Conservation (phyloP, 2,329 filamentous ascomycete genomes). For the Tolypocladium tundrense region DNA sequence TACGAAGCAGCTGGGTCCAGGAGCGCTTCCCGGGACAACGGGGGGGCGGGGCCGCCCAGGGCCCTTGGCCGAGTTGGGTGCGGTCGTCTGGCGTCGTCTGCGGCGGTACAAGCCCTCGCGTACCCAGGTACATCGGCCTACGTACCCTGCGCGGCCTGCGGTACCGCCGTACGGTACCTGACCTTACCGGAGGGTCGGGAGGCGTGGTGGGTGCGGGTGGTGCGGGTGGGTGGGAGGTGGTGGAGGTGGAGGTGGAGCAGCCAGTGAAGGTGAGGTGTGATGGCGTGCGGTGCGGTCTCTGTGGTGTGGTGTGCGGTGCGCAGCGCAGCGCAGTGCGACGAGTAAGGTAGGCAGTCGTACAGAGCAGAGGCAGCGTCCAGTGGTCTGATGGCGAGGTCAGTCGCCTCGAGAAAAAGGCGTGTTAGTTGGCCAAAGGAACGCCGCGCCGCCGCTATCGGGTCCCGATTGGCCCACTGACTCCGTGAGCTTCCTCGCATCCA, state of each 20-base stretch:
- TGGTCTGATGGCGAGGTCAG: background rate
- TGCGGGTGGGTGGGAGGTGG: background rate
- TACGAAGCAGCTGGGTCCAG: background rate
- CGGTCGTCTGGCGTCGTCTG: background rate
- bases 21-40: conserved; percentile 1
- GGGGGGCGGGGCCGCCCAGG: background rate
- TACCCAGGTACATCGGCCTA: background rate
- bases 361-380: background rate
- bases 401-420: background rate
- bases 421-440: background rate
- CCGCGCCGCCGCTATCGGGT: background rate
- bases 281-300: background rate
- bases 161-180: background rate
- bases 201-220: background rate
- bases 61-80: background rate
- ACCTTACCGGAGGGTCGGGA: conserved; percentile 2
- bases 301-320: background rate
- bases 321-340: background rate
- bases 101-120: background rate
- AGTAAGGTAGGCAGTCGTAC: too few relatives aligned
- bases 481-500: background rate
- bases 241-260: background rate
- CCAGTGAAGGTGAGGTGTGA: background rate
- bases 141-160: background rate
- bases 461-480: conserved; percentile 3